Conservation (phyloP, 805 yeast genomes). For the Zygosaccharomyces siamensis region DNA sequence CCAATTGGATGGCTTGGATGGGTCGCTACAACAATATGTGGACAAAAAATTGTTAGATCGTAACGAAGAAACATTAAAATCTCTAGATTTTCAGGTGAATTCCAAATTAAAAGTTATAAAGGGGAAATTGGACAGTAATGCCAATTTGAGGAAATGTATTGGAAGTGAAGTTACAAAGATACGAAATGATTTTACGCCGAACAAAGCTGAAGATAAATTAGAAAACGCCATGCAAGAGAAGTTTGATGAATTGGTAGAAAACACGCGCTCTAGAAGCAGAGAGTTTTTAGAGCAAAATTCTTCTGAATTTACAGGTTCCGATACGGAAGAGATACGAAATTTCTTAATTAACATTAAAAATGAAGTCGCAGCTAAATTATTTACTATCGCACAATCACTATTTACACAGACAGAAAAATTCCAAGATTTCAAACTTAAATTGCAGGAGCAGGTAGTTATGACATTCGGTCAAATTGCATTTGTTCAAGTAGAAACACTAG, state of each 20-base stretch:
- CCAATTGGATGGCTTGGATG: slow-evolving; percentile 16
- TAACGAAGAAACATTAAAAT: slow-evolving; percentile 10
- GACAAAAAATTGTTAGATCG: slow-evolving; percentile 6
- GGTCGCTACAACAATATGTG: slow-evolving; percentile 18
- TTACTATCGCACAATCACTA: slow-evolving; percentile 28
- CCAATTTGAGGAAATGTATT: slow-evolving; percentile 12
- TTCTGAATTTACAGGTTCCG: slow-evolving; percentile 11
- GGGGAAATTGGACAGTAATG: slow-evolving; percentile 17
- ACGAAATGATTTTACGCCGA: slow-evolving; percentile 12
- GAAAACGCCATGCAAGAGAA: slow-evolving; percentile 26
- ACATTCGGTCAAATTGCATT: slow-evolving; percentile 33
- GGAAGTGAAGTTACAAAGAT: slow-evolving; percentile 8
- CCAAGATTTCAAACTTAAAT: slow-evolving; percentile 31
- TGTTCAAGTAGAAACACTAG: slow-evolving; percentile 38
- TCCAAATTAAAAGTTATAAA: slow-evolving; percentile 18
- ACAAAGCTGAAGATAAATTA: slow-evolving; percentile 18
- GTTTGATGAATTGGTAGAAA: slow-evolving; percentile 24
- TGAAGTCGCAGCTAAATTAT: slow-evolving; percentile 17
- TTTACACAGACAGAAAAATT: slow-evolving; percentile 23
- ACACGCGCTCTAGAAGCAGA: slow-evolving; percentile 16
- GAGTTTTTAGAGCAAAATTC: slow-evolving; percentile 18
- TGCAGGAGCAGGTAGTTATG: slow-evolving; percentile 33
- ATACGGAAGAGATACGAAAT: slow-evolving; percentile 4
- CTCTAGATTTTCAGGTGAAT: slow-evolving; percentile 15
- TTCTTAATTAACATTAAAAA: slow-evolving; percentile 13